phyloP scores from a whole-genome alignment of 148 eudicot species.

The Silene latifolia region DNA sequence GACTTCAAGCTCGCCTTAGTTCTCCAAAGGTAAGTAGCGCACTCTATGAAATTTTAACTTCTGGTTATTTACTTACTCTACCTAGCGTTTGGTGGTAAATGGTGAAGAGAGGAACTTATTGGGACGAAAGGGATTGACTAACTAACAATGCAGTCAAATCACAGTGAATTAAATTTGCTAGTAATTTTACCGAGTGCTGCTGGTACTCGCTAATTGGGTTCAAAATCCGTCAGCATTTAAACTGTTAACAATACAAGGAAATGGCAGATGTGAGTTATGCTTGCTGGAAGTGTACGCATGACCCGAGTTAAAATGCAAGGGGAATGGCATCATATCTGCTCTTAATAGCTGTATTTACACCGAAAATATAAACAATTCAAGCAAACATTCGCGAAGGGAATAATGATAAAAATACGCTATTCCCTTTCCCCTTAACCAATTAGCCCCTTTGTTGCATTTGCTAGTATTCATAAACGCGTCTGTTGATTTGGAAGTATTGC shows the following conservation, averaged over 20 bases:
- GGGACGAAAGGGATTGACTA: neutral
- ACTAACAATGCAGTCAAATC: neutral
- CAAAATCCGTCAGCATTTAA: neutral
- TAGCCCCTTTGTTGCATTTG: neutral
- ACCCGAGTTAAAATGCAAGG: too few relatives aligned
- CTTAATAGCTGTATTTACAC: neutral
- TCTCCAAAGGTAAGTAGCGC: constrained; percentile 62
- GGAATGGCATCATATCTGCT: neutral
- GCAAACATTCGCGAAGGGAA: neutral
- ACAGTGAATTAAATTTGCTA: too few relatives aligned
- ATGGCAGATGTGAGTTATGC: neutral
- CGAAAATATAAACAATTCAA: neutral
- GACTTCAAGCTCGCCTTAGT: constrained; percentile 61
- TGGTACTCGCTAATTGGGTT: neutral
- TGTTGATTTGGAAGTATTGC: neutral
- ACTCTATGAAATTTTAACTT: neutral
- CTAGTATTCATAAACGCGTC: neutral
- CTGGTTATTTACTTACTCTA: neutral
- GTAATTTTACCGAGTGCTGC: neutral
- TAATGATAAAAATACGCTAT: neutral
- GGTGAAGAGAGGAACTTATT: neutral
- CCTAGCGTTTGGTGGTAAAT: neutral
- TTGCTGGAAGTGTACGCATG: neutral
- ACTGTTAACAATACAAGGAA: neutral
- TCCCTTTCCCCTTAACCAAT: neutral